Percentiles rank a stretch among this genome's conserved stretches.
Evolutionary conservation across 257 asterid genomes (phyloP).

Genomic region (Schizonepeta tenuifolia): DNA sequence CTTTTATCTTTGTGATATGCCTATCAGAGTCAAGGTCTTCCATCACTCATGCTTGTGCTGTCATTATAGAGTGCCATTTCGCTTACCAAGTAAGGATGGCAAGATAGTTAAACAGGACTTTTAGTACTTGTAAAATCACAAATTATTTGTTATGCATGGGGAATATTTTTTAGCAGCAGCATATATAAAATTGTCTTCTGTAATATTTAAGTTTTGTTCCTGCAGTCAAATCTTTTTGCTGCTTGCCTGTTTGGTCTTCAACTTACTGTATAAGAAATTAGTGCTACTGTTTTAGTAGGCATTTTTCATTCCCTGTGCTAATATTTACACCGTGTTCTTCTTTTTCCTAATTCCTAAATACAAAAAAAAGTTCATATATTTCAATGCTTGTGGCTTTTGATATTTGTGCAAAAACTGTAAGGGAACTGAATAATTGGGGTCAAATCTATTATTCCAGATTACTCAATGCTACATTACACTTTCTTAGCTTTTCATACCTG

Average conservation of each 20-base stretch:
- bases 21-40: not conserved
- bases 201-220: conserved; percentile 7
- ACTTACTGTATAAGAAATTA: conserved; percentile 12
- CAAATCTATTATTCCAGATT: not conserved
- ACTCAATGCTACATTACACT: not conserved
- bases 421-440: not conserved
- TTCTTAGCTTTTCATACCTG: not conserved
- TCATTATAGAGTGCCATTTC: not conserved
- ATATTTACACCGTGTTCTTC: not conserved
- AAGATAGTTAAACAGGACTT: not conserved
- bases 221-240: not conserved
- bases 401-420: conserved; percentile 1
- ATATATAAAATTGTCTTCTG: not conserved
- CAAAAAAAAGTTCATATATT: not conserved
- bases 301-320: not conserved
- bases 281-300: not conserved
- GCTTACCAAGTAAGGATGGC: not conserved
- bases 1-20: not conserved
- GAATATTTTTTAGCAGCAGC: not conserved
- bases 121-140: conserved; percentile 5
- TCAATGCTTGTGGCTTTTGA: conserved; percentile 19
- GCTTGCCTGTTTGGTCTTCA: not conserved
- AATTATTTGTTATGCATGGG: not conserved
- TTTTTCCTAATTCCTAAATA: not conserved
- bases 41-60: conserved; percentile 10